Base-by-base conservation (phyloP, 345 rosid genomes). In the Microthlaspi erraticum region DNA sequence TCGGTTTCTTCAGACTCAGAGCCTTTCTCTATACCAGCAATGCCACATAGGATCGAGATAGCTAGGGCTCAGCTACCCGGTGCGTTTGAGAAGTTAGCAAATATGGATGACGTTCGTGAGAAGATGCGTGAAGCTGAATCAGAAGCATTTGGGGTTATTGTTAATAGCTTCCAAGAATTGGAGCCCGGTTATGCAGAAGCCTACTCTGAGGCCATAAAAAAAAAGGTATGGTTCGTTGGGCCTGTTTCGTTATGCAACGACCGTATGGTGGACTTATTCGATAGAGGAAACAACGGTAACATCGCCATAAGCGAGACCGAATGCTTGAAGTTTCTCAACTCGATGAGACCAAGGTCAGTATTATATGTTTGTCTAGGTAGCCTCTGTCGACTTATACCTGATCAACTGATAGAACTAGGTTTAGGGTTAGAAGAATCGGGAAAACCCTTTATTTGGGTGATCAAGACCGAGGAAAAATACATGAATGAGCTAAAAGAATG, bases 321-420 rank as follows among this genome's bases (percentile, higher is more conserved):
- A 36, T 81, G 88, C 81, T 18, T 80, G 41, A 66, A 80, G 13
- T 92, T 90, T 88, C 88, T 92, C 1, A 80, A 85, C 33, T 63
- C 81, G 1, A 75, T 50, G 87, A 64, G 78, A 20, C 81, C 83
- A 11, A 74, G 80, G 64, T 88, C 94, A 12, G 94, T 92, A 10
- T 67, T 92, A 18, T 89, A 89, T 36, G 96, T 81, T 33, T 89
- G 88, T 60, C 77, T 92, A 12, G 98, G 98, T 11, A 92, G 92
- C 41, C 78, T 88, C 4, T 89, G 98, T 63, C 81, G 96, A 14
- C 69, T 89, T 26, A 78, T 79, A 43, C 82, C 94, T 2, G 31
- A 81, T 13, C 98, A 86, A 62, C 13, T 92, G 72, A 79, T 84
- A 34, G 91, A 92, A 70, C 64, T 92, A 12, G 96, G 89, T 2